Base-by-base conservation (phyloP, 1,139 yeast species). In the Blastobotrys ciferrii region DNA sequence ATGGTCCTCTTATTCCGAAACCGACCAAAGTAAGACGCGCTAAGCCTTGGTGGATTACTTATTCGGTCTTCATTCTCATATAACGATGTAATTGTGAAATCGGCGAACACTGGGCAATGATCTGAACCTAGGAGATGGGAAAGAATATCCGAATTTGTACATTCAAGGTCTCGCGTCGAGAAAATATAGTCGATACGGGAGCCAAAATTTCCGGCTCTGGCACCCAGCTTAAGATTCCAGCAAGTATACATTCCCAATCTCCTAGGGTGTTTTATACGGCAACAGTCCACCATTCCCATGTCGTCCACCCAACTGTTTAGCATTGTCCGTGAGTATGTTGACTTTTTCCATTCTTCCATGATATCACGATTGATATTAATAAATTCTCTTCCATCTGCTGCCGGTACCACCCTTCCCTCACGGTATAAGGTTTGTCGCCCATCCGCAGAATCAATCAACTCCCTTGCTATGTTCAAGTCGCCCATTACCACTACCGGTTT, bases 31-130 rank as follows among this genome's bases (percentile, higher is more conserved):
- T 36, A 28, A 12, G 12, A 2, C 12, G 19, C 19, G 23, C 40
- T 17, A 7, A 36, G 40, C 19, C 19, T 36, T 17, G 40, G 40
- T 17, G 28, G 40, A 12, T 4, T 17, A 11, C n/a, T n/a, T n/a
- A n/a, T n/a, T n/a, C n/a, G n/a, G n/a, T n/a, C n/a, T n/a, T n/a
- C n/a, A n/a, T n/a, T n/a, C n/a, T n/a, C n/a, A n/a, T n/a, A n/a
- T n/a, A n/a, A n/a, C n/a, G n/a, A n/a, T n/a, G n/a, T n/a, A n/a
- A n/a, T n/a, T n/a, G n/a, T n/a, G n/a, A 87, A 64, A 63, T 89
- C 97, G 0, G 91, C 77, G 60, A 67, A 88, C 0, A 88, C 80
- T 0, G 98, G 98, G 65, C 98, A 92, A 66, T 92, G 98, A 64
- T 92, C 98, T 0, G 96, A 88, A 0, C 98, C 98, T 64, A 77